Base-by-base conservation (phyloP, 2,329 filamentous ascomycete genomes). In the Truncatella angustata region DNA sequence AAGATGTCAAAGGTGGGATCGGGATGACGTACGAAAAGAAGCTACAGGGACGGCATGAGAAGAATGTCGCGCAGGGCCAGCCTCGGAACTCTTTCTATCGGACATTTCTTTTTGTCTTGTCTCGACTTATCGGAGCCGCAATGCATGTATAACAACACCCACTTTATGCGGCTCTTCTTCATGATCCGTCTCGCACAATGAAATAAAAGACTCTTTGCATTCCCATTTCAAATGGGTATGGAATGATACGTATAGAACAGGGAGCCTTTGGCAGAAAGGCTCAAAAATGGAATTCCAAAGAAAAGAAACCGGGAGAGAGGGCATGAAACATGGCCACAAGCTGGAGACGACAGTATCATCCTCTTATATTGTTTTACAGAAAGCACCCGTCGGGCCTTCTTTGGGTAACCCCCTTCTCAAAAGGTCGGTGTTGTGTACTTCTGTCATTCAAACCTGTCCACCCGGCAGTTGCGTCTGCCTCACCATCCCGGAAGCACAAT, bases 21-120 rank as follows among this genome's bases (percentile, higher is more conserved):
- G 39, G 40, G 51, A 51, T 45, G 52, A 62, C 77, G 69, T 71
- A 81, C 78, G 78, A 64, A 81, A 81, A 49, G 76, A 78, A 54
- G 76, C 74, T 62, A 72, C 69, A 61, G 76, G 75, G 39, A 72
- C 67, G 58, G 75, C 66, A 56, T 75, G 72, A 26, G 68, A 68
- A 59, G 68, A 67, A 59, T 74, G 70, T 61, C 69, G 70, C 60
- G 69, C 64, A 58, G 72, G 65, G 24, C 69, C 71, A 49, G 70
- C 68, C 63, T 77, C 75, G 59, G 47, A 30, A 34, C 67, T 67
- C 63, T 74, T 78, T 60, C 72, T 73, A 56, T 77, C 73, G 56
- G 73, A 67, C 73, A 75, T 76, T 59, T 60, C 56, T 60, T 52
- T 42, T 51, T 47, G 12, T 46, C 45, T 55, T 43, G 32, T 54